A percentile compares a stretch with the other conserved stretches of the same genome.
phyloP scores from a whole-genome alignment of 2,329 filamentous ascomycete species.

The Arthrobotrys sinensis region DNA sequence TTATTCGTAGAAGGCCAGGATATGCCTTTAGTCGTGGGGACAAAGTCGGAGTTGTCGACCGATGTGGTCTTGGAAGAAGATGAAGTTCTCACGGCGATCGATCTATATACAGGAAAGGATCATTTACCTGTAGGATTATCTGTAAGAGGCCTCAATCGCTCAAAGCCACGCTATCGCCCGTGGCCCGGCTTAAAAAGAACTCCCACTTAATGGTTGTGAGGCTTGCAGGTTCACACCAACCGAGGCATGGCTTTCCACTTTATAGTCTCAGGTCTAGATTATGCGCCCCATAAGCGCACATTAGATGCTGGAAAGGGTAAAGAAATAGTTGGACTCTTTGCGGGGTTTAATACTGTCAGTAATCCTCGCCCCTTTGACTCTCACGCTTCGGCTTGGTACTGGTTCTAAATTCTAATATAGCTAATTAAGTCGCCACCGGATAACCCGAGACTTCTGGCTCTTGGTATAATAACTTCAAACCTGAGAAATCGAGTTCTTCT shows the following conservation, averaged over 20 bases:
- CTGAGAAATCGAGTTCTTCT: not conserved
- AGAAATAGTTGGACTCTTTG: slow-evolving; percentile 23
- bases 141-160: too few relatives aligned
- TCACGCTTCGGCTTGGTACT: not conserved
- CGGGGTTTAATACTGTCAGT: slow-evolving; percentile 25
- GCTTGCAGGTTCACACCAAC: slow-evolving; percentile 2
- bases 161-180: too few relatives aligned
- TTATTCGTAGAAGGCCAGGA: slow-evolving; percentile 14
- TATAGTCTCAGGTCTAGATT: not conserved
- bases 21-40: slow-evolving; percentile 9
- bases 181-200: not conserved
- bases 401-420: too few relatives aligned
- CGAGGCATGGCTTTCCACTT: slow-evolving; percentile 21
- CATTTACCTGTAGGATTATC: slow-evolving; percentile 1
- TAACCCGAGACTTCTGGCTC: not conserved
- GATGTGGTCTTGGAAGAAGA: slow-evolving; percentile 7
- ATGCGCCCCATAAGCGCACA: not conserved
- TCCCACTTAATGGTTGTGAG: not conserved
- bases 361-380: not conserved
- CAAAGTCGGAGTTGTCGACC: slow-evolving; percentile 15
- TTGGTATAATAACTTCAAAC: slow-evolving; percentile 20
- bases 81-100: slow-evolving; percentile 13
- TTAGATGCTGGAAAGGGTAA: not conserved
- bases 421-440: not conserved
- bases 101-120: slow-evolving; percentile 5